Base-by-base conservation (phyloP, 176 grass and related monocot genomes). In the Bonia amplexicaulis region DNA sequence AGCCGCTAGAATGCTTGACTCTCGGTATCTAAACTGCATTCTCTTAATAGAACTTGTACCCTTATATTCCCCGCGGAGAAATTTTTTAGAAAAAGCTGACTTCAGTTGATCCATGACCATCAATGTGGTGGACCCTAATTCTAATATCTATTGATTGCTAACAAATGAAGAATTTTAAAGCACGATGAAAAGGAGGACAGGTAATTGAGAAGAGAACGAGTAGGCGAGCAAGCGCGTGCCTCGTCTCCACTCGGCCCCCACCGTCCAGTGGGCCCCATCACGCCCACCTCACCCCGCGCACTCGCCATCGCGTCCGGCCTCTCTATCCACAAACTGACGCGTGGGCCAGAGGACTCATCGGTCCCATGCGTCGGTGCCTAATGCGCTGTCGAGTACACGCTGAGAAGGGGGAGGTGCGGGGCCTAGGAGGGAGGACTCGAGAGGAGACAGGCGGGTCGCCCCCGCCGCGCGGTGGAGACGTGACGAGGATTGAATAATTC, bases 1-100 rank as follows among this genome's bases (percentile, higher is more conserved):
- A 98, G 86, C 91, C 95, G 87, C 35, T 93, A 26, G 93, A 98
- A 78, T 98, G 95, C 85, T 89, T 98, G 87, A 98, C 91, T 87
- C 93, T 98, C 0, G 95, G 95, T 98, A 90, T 62, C 0, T 31
- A 41, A 67, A 66, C n/a, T 75, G 58, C 27, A 49, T 10, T 47
- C 22, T 82, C 39, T 2, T 66, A 79, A 79, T n/a, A 26, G 2
- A 80, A 63, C 19, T 47, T 63, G 10, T 41, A 58, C 37, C 8
- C 3, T 64, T 48, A 52, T 80, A 64, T 70, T 48, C 3, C 33
- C 33, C 2, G 33, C 33, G 3, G 33, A 35, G 33, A 35, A 35
- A 35, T 35, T 35, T 4, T 35, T 35, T 5, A 35, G 33, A 35
- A 35, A 35, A 35, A 35, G 33, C 3, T 35, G 3, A 35, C 33